Evolutionary conservation across 2,329 filamentous ascomycete species (phyloP).

Genomic region (Diaporthe helianthi): DNA sequence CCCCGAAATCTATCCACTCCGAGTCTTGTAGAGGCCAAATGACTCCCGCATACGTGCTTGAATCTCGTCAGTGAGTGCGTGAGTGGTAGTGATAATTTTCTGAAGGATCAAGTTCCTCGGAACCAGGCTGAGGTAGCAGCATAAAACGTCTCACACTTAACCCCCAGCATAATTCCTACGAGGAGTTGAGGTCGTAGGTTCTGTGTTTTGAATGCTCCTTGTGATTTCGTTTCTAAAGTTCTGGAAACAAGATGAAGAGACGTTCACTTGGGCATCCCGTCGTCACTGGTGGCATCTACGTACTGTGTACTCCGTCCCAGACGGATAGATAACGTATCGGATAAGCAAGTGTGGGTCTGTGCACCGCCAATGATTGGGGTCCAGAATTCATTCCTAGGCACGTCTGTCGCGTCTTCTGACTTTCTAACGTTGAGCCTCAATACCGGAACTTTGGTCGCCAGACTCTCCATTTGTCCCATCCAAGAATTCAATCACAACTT

Average conservation of each 20-base stretch:
- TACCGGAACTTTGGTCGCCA: background rate
- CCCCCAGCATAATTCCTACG: background rate
- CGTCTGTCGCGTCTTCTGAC: conserved; percentile 6
- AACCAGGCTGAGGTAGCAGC: background rate
- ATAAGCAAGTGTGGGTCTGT: conserved; percentile 13
- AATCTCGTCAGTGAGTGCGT: too few species aligned
- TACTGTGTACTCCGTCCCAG: too few species aligned
- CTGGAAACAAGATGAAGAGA: too few species aligned
- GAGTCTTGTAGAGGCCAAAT: background rate
- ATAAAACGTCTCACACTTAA: too few species aligned
- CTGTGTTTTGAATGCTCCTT: too few species aligned
- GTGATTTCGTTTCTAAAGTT: too few species aligned
- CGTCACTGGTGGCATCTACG: too few species aligned
- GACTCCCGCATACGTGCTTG: background rate
- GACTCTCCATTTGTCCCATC: background rate
- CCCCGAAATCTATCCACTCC: background rate
- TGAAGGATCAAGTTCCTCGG: too few species aligned
- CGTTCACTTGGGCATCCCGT: too few species aligned
- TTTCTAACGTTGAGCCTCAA: background rate
- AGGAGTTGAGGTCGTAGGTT: too few species aligned
- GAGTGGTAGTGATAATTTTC: too few species aligned
- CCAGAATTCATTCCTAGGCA: conserved; percentile 22
- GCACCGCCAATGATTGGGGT: background rate
- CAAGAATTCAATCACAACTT: background rate
- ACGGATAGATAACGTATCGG: background rate